phyloP scores from a whole-genome alignment of 1,284 basidiomycete species.

The Anthracocystis panici-leucophaei region DNA sequence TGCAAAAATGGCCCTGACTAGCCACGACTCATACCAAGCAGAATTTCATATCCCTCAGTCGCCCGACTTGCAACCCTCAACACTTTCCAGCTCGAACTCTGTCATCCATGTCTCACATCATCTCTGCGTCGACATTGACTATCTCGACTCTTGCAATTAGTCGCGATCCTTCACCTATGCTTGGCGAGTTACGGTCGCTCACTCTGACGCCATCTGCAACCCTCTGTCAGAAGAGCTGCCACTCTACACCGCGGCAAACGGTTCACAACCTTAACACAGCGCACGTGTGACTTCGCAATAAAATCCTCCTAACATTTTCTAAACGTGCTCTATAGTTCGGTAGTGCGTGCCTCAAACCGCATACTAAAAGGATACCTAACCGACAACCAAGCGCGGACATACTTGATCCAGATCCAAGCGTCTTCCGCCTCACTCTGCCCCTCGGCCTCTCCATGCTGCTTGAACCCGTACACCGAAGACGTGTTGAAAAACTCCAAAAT shows the following conservation, averaged over 20 bases:
- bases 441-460: conserved; percentile 4
- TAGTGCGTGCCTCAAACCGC: conserved; percentile 24
- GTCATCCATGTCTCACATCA: conserved; percentile 17
- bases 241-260: background rate
- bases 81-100: background rate
- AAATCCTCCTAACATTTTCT: too few relatives aligned
- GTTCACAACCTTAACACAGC: too few relatives aligned
- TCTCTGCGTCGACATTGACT: conserved; percentile 8
- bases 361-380: conserved; percentile 19
- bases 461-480: conserved; percentile 22
- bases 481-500: conserved; percentile 16
- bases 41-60: background rate
- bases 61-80: conserved; percentile 8
- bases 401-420: conserved; percentile 17
- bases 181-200: conserved; percentile 14
- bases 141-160: background rate
- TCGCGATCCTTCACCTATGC: background rate
- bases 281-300: too few relatives aligned
- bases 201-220: conserved; percentile 1
- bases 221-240: background rate
- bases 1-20: background rate
- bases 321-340: conserved; percentile 5
- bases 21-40: background rate
- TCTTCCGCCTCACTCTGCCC: background rate
- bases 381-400: conserved; percentile 31